phyloP scores from a whole-genome alignment of 129 eudicot genomes.

The Lactuca sativa region DNA sequence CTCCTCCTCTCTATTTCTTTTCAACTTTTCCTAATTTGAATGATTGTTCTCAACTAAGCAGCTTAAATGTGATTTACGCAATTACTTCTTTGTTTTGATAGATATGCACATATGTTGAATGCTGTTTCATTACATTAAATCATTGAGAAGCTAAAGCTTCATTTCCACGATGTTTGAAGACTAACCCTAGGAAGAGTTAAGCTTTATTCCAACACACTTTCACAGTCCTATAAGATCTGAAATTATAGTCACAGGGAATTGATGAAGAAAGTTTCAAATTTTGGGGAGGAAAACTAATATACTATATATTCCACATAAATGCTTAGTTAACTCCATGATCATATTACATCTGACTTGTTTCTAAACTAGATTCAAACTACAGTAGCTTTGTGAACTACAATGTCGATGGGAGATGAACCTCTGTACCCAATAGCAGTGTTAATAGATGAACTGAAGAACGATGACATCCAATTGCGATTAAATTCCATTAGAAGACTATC shows the following conservation, averaged over 20 bases:
- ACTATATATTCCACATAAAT: background rate
- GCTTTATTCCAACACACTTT: background rate
- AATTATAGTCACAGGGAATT: too few relatives aligned
- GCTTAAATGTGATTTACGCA: conserved; percentile 13
- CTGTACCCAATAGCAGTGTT: conserved; percentile 88
- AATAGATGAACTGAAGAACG: conserved; percentile 88
- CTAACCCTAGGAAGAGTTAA: conserved; percentile 1
- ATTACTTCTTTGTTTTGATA: background rate
- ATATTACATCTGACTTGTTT: conserved; percentile 18
- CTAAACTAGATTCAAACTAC: conserved; percentile 9
- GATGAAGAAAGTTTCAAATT: too few relatives aligned
- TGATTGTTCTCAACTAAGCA: background rate
- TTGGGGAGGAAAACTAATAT: background rate
- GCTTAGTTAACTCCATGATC: conserved; percentile 10
- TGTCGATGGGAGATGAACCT: conserved; percentile 88
- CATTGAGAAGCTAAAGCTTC: conserved; percentile 8
- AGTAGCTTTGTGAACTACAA: conserved; percentile 32
- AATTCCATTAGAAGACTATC: conserved; percentile 81
- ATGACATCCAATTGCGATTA: conserved; percentile 79
- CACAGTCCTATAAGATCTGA: background rate
- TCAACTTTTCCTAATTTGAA: background rate
- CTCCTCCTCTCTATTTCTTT: background rate
- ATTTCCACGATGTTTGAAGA: conserved; percentile 10
- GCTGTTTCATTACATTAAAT: background rate
- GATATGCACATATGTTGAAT: background rate